Conservation (phyloP, 139 green algal species). For the Zygnema cylindricum region DNA sequence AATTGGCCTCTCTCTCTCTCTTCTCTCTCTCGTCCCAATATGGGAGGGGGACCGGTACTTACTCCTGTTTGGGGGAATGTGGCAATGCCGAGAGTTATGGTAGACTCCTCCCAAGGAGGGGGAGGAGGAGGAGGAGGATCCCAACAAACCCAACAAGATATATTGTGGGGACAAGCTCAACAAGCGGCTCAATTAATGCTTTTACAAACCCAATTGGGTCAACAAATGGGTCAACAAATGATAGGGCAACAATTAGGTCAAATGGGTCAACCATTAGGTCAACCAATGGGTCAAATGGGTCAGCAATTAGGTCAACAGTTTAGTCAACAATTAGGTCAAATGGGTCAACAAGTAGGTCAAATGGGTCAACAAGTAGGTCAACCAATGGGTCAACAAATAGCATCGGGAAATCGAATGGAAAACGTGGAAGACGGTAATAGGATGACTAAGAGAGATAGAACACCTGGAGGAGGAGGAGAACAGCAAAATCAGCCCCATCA, state of each 20-base stretch:
- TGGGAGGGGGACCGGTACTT: not conserved
- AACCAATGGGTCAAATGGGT: too few species aligned
- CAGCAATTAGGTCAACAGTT: not conserved
- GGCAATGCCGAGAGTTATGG: not conserved
- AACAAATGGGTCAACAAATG: too few species aligned
- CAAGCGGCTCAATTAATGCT: not conserved
- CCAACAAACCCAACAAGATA: not conserved
- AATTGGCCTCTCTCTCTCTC: not conserved
- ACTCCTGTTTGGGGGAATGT: not conserved
- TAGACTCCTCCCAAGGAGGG: not conserved
- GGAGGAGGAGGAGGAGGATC: not conserved
- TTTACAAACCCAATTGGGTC: not conserved
- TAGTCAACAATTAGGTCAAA: too few species aligned
- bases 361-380: too few species aligned
- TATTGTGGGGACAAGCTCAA: not conserved
- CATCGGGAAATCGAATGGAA: too few species aligned
- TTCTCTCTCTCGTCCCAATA: not conserved
- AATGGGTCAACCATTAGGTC: too few species aligned
- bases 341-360: too few species aligned
- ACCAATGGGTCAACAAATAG: too few species aligned
- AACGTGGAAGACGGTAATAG: too few species aligned
- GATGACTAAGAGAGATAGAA: too few species aligned
- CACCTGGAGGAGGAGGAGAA: not conserved
- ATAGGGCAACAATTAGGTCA: too few species aligned
- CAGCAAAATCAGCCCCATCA: not conserved